Evolutionary conservation across 805 yeast species (phyloP).

Genomic region (Teunomyces gatunensis): DNA sequence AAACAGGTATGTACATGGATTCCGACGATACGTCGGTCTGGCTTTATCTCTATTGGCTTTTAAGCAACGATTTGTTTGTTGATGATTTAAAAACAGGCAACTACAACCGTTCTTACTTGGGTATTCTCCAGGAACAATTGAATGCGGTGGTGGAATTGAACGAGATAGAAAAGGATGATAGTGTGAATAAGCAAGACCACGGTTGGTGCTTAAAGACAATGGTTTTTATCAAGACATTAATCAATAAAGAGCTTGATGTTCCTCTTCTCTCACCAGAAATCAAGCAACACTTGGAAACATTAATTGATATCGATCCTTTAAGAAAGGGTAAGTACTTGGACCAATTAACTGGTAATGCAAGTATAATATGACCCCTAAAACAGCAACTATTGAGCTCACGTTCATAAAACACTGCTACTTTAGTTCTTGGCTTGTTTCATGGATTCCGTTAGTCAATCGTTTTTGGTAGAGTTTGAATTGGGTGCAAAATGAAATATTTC

Average conservation of each 20-base stretch:
- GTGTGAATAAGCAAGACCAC: constrained; percentile 48
- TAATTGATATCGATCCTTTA: constrained; percentile 61
- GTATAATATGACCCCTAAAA: background rate
- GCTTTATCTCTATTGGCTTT: constrained; percentile 83
- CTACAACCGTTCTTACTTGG: constrained; percentile 28
- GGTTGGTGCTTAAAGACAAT: constrained; percentile 74
- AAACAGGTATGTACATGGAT: constrained; percentile 87
- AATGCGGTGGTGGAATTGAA: constrained; percentile 58
- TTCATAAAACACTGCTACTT: too few relatives aligned
- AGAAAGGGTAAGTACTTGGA: constrained; percentile 59
- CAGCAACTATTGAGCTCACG: too few relatives aligned
- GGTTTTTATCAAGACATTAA: constrained; percentile 42
- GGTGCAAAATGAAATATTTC: constrained; percentile 2
- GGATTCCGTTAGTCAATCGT: background rate
- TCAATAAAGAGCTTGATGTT: constrained; percentile 9
- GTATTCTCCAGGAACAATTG: constrained; percentile 46
- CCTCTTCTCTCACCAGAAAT: constrained; percentile 19
- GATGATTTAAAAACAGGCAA: constrained; percentile 13
- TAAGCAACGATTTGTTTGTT: constrained; percentile 42
- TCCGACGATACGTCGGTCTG: constrained; percentile 93
- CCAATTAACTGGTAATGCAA: constrained; percentile 18
- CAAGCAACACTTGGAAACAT: constrained; percentile 34
- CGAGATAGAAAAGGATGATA: constrained; percentile 69
- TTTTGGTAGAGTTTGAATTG: background rate
- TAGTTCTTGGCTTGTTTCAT: background rate